These are phyloP conservation scores for Xylaria multiplex DNA, from an alignment of 2,329 filamentous ascomycete genomes.

Conservation along the genomic window DNA sequence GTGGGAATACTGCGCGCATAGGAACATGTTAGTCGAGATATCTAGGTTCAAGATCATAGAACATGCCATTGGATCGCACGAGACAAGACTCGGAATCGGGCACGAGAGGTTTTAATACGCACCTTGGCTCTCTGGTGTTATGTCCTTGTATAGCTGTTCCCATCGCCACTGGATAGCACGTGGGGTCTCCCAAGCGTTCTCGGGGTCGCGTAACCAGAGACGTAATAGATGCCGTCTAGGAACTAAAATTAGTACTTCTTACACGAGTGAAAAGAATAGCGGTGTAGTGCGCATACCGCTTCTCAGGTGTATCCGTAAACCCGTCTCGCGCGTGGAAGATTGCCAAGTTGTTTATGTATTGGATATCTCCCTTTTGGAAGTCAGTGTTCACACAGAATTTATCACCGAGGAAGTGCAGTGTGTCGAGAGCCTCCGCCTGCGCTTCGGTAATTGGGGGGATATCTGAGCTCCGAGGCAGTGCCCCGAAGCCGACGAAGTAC, in stretches of 20 bases:
- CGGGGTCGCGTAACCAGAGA: constrained; percentile 61
- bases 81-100: no score
- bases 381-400: constrained; percentile 57
- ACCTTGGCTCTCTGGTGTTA: constrained; percentile 59
- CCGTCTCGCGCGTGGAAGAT: constrained; percentile 63
- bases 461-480: constrained; percentile 60
- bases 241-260: constrained; percentile 18
- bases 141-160: constrained; percentile 62
- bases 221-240: constrained; percentile 60
- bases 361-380: constrained; percentile 63
- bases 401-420: constrained; percentile 61
- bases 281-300: constrained; percentile 52
- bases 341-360: constrained; percentile 65
- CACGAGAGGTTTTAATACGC: no score
- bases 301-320: constrained; percentile 57
- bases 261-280: not conserved
- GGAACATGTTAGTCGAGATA: no score
- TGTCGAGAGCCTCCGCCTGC: constrained; percentile 63
- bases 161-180: constrained; percentile 58
- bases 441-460: constrained; percentile 67
- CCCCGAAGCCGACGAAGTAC: constrained; percentile 66
- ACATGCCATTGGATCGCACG: no score
- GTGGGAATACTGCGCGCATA: constrained; percentile 57
- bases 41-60: no score
- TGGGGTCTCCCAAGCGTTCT: constrained; percentile 61